Percentiles rank a stretch among this genome's conserved stretches.
Evolutionary conservation across 139 green algal species (phyloP).

Genomic region (Tetradesmus obliquus): DNA sequence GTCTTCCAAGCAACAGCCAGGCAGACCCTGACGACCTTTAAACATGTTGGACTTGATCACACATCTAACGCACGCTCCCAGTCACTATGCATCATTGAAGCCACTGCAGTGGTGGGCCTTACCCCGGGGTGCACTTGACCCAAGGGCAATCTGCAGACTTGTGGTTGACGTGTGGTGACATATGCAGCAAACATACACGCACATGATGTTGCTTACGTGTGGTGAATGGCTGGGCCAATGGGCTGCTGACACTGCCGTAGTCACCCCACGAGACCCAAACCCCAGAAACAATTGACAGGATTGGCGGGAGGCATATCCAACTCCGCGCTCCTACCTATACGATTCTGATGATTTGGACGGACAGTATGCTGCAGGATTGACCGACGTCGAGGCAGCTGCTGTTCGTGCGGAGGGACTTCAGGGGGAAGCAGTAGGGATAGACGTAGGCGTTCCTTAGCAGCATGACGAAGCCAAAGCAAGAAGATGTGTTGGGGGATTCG

Average conservation of each 20-base stretch:
- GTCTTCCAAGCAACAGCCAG: too few species aligned
- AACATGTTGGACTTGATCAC: too few species aligned
- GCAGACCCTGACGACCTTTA: too few species aligned
- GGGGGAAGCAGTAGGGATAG: background rate
- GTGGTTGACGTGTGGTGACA: too few species aligned
- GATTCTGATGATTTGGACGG: background rate
- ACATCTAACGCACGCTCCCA: too few species aligned
- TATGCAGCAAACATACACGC: too few species aligned
- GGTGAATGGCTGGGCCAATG: background rate
- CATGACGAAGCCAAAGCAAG: background rate
- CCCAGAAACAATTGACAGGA: background rate
- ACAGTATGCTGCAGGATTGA: background rate
- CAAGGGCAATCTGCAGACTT: too few species aligned
- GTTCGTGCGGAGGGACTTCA: background rate
- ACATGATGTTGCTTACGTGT: too few species aligned
- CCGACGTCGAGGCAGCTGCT: background rate
- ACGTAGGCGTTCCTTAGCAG: background rate
- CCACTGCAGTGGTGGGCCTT: too few species aligned
- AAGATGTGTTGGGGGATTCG: conserved; percentile 73
- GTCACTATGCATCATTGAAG: too few species aligned
- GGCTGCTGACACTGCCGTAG: background rate
- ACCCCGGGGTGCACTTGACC: too few species aligned
- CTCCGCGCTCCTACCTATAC: background rate
- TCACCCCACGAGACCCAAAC: background rate
- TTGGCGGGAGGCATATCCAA: background rate